Base-by-base conservation (phyloP, 1,139 yeast species). In the Spathaspora sp. region DNA sequence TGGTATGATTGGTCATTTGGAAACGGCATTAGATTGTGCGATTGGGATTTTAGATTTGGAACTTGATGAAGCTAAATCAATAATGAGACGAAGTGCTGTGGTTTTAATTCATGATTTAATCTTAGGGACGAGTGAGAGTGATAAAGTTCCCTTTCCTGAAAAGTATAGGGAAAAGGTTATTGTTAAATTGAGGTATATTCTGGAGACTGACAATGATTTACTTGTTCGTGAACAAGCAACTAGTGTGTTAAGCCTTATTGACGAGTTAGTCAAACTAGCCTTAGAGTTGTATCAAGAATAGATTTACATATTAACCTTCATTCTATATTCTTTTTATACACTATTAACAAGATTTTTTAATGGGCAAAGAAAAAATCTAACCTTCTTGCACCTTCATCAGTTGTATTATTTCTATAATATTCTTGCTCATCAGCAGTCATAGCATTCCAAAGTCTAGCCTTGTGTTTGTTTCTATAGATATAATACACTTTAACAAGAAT, bases 41-140 rank as follows among this genome's bases (percentile, higher is more conserved):
- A 61, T 88, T 39, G 96, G 96, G 2, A 77, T 91, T 1, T 63
- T 93, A 41, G 82, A 61, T 56, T 79, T 72, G 76, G 96, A 73
- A 64, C 72, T 54, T 46, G 64, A 47, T 1, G 55, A 58, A 25
- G 81, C 78, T 2, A 66, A 71, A 42, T 72, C 82, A 1, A 67
- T 84, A 0, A 76, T 91, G 78, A 74, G 95, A 52, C 71, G 97
- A 41, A 74, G 95, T 0, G 90, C 96, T 0, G 76, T 89, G 3
- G 86, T 84, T 11, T 64, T 89, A 31, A 66, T 89, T 2, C 79
- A 81, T 50, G 95, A 89, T 56, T 65, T 89, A 51, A 63, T 87
- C 2, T 55, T 64, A 44, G 83, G 76, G 38, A 71, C 76, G 3
- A 65, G 76, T 1, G 54, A 60, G 20, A 62, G 74, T 6, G 68